These are phyloP conservation scores for Tylopilus orsonianus DNA, from an alignment of 1,284 basidiomycete genomes.

Conservation along the genomic window DNA sequence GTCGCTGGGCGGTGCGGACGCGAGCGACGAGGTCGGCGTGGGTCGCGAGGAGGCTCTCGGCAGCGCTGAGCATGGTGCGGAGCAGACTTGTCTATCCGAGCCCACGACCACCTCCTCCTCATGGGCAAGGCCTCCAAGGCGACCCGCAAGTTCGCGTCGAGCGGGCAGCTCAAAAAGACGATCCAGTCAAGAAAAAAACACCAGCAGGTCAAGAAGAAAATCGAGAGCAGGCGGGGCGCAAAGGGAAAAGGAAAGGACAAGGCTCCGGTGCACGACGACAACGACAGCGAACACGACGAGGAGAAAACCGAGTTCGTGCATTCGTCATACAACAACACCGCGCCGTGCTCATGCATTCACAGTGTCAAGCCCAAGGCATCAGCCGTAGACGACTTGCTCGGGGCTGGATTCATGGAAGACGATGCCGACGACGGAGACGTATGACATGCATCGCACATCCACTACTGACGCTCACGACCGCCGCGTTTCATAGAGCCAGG, in stretches of 20 bases:
- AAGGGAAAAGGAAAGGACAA: constrained; percentile 41
- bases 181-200: constrained; percentile 79
- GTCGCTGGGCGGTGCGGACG: constrained; percentile 43
- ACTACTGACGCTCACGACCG: constrained; percentile 6
- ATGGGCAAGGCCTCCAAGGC: constrained; percentile 65
- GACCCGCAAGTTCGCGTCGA: constrained; percentile 83
- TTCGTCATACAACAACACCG: neutral
- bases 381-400: constrained; percentile 83
- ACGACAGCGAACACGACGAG: constrained; percentile 39
- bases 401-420: constrained; percentile 70
- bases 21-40: constrained; percentile 46
- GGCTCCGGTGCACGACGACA: constrained; percentile 39
- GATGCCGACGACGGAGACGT: constrained; percentile 46
- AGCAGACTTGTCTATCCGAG: constrained; percentile 17
- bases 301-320: constrained; percentile 17
- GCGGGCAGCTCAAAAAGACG: constrained; percentile 82
- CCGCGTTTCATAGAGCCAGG: constrained; percentile 37
- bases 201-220: constrained; percentile 71
- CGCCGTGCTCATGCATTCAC: constrained; percentile 11
- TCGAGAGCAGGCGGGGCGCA: constrained; percentile 56
- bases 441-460: constrained; percentile 2
- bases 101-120: neutral
- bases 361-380: constrained; percentile 57
- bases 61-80: constrained; percentile 41
- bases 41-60: constrained; percentile 49